Evolutionary conservation across 805 yeast species (phyloP).

Genomic region (Kluyveromyces nonfermentans): DNA sequence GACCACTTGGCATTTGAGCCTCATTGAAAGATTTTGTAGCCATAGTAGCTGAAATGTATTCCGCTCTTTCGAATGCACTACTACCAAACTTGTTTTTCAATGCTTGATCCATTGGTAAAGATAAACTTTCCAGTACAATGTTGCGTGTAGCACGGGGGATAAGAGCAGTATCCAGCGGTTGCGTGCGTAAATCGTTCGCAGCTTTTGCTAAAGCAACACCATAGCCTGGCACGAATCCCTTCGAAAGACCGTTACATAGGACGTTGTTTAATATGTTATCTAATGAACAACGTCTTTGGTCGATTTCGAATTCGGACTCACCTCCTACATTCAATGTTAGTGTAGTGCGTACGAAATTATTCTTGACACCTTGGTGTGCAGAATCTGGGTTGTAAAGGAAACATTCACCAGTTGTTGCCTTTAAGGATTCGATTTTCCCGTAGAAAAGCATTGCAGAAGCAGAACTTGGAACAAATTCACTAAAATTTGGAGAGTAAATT

Average conservation of each 20-base stretch:
- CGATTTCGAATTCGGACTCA: conserved; percentile 22
- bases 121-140: conserved; percentile 9
- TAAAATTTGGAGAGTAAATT: conserved; percentile 22
- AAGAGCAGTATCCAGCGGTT: neutral
- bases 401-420: conserved; percentile 26
- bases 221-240: conserved; percentile 21
- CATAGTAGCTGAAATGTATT: conserved; percentile 11
- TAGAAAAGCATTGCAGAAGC: conserved; percentile 21
- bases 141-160: neutral
- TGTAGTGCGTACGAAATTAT: conserved; percentile 16
- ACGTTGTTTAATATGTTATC: conserved; percentile 23
- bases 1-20: conserved; percentile 1
- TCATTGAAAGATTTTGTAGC: neutral
- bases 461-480: conserved; percentile 23
- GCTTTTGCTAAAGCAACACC: conserved; percentile 20
- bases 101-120: conserved; percentile 15
- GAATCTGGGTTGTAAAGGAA: conserved; percentile 19
- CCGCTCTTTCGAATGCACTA: conserved; percentile 9
- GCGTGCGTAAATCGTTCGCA: neutral
- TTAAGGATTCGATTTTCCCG: conserved; percentile 23
- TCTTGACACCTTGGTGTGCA: conserved; percentile 6
- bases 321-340: conserved; percentile 26
- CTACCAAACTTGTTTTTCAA: conserved; percentile 12
- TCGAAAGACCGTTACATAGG: conserved; percentile 19
- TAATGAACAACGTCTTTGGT: conserved; percentile 18